Evolutionary conservation across 139 green algal genomes (phyloP).

Genomic region (Parachlorella kessleri): DNA sequence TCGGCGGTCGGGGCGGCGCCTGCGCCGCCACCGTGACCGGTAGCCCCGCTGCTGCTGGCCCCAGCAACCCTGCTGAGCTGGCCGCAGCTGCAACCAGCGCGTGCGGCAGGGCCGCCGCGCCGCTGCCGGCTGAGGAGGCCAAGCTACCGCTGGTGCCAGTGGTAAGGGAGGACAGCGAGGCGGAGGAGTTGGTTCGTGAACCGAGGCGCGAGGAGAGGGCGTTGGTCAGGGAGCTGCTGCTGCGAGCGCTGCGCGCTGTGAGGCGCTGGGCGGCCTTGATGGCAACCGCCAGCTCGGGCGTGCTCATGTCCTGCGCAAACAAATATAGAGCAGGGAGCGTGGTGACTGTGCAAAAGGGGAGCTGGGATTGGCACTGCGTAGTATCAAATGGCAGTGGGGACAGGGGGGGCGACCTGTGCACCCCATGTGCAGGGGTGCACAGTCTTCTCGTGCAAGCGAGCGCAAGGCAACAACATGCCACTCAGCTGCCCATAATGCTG

Average conservation of each 20-base stretch:
- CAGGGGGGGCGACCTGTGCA: too few relatives aligned
- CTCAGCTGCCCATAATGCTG: too few relatives aligned
- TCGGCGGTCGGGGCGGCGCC: neutral
- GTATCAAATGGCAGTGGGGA: too few relatives aligned
- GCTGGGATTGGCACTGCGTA: too few relatives aligned
- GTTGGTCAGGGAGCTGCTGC: slow-evolving; percentile 3
- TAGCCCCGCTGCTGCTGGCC: neutral
- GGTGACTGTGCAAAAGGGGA: too few relatives aligned
- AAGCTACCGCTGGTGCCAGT: neutral
- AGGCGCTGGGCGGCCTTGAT: slow-evolving; percentile 80
- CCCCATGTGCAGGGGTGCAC: too few relatives aligned
- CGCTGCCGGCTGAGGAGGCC: neutral
- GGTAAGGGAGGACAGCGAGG: too few relatives aligned
- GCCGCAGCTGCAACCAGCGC: neutral
- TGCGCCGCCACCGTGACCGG: neutral
- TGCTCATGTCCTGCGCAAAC: slow-evolving; percentile 76
- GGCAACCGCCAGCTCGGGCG: slow-evolving; percentile 73
- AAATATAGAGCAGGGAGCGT: too few relatives aligned
- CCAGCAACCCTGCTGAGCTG: neutral
- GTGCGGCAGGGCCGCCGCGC: too few relatives aligned
- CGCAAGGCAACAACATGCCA: too few relatives aligned
- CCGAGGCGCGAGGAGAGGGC: neutral
- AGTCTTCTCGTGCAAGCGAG: too few relatives aligned
- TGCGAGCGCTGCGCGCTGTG: slow-evolving; percentile 5
- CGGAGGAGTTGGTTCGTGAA: neutral